phyloP scores from a whole-genome alignment of 2,329 filamentous ascomycete genomes.

The Blastomyces parvus region DNA sequence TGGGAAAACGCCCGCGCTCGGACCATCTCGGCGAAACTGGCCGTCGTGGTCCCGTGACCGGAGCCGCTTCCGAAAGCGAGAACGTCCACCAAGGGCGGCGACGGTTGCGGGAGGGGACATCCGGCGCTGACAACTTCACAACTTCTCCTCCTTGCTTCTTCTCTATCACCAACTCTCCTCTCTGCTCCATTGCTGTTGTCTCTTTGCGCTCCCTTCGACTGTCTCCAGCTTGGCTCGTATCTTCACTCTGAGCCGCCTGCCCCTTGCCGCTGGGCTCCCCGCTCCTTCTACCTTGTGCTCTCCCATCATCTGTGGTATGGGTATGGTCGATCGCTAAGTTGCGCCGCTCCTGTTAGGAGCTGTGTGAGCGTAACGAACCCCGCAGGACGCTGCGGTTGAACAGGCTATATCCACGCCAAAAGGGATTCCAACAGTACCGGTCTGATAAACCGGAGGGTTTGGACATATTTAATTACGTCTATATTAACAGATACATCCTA shows the following conservation, averaged over 20 bases:
- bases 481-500: neutral
- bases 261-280: neutral
- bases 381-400: constrained; percentile 21
- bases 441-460: neutral
- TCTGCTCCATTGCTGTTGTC: neutral
- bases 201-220: neutral
- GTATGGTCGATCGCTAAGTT: constrained; percentile 20
- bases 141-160: neutral
- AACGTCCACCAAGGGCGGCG: neutral
- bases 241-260: neutral
- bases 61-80: neutral
- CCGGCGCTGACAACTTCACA: neutral
- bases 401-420: constrained; percentile 19
- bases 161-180: no score
- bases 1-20: constrained; percentile 15
- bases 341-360: constrained; percentile 23
- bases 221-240: neutral
- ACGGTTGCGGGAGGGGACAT: neutral
- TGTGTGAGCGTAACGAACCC: constrained; percentile 20
- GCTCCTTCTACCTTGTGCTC: constrained; percentile 6
- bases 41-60: constrained; percentile 4
- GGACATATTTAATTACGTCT: neutral
- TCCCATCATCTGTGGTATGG: constrained; percentile 16
- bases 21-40: constrained; percentile 14
- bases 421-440: neutral